phyloP scores from a whole-genome alignment of 2,329 filamentous ascomycete species.

The Aphanocladium album region DNA sequence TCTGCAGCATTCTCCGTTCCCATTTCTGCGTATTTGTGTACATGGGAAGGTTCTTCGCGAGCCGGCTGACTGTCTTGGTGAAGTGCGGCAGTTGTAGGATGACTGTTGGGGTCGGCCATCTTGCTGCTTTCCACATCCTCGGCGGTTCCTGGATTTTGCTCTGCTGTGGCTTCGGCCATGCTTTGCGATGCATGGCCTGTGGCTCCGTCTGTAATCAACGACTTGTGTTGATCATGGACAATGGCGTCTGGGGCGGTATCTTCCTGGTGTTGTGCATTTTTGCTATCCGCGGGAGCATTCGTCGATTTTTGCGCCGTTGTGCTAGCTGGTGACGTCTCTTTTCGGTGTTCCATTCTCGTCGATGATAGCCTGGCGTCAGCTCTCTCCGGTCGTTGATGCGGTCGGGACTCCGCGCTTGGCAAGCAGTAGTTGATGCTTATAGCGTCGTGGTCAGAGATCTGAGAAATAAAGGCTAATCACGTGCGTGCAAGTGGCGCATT shows the following conservation, averaged over 20 bases:
- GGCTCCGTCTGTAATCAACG: background rate
- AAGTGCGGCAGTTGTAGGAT: background rate
- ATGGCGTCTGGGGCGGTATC: background rate
- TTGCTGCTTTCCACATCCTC: background rate
- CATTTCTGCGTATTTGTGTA: background rate
- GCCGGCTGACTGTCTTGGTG: background rate
- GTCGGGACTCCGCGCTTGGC: background rate
- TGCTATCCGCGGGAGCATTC: background rate
- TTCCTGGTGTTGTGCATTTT: background rate
- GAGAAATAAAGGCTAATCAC: background rate
- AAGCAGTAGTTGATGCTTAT: background rate
- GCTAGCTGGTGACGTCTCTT: background rate
- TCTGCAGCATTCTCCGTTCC: background rate
- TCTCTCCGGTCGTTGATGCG: background rate
- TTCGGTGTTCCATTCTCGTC: background rate
- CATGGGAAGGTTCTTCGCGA: background rate
- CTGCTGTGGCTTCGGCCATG: background rate
- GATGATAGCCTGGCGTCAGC: background rate
- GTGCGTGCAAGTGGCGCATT: background rate
- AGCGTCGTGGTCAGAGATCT: background rate
- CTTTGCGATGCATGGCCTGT: background rate
- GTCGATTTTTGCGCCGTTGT: background rate
- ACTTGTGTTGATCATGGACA: background rate
- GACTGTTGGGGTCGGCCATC: background rate
- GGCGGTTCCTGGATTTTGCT: background rate